Base-by-base conservation (phyloP, 208 protist genomes). In the Trypanosoma avium region DNA sequence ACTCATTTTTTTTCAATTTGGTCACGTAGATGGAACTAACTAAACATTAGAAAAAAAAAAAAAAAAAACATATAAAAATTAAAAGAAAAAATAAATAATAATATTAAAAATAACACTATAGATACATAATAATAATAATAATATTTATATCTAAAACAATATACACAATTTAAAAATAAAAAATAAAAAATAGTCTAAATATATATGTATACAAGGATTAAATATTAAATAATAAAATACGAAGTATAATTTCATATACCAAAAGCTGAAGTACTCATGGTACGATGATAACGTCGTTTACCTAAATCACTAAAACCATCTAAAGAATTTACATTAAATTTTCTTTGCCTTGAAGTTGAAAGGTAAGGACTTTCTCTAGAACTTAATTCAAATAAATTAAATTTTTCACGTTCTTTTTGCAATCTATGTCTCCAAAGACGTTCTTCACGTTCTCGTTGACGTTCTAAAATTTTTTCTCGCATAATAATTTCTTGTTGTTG, bases 21-120 rank as follows among this genome's bases (percentile, higher is more conserved):
- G 26, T 21, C 30, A 32, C 10, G 12, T 27, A 52, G 9, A n/a
- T 2, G 10, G 4, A 26, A 24, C 46, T n/a, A 48, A 13, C 21
- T 27, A 40, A 10, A 27, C 24, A 47, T 35, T 15, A 49, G 15
- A 62, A 62, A 35, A 62, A 24, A 32, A 50, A 50, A 50, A 50
- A 4, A 29, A 46, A 56, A 56, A 42, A 8, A 42, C 36, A 42
- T 42, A n/a, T n/a, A n/a, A n/a, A n/a, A n/a, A n/a, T n/a, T n/a
- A n/a, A n/a, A n/a, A n/a, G n/a, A n/a, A n/a, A n/a, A n/a, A n/a
- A n/a, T n/a, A n/a, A n/a, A n/a, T n/a, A n/a, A n/a, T n/a, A n/a
- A n/a, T n/a, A n/a, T n/a, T n/a, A n/a, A n/a, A n/a, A n/a, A n/a
- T n/a, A n/a, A n/a, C n/a, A n/a, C n/a, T n/a, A n/a, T n/a, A n/a